Percentiles rank a stretch among this genome's conserved stretches.
Conservation (phyloP, 768 basidiomycete species). For the Terana coerulea region DNA sequence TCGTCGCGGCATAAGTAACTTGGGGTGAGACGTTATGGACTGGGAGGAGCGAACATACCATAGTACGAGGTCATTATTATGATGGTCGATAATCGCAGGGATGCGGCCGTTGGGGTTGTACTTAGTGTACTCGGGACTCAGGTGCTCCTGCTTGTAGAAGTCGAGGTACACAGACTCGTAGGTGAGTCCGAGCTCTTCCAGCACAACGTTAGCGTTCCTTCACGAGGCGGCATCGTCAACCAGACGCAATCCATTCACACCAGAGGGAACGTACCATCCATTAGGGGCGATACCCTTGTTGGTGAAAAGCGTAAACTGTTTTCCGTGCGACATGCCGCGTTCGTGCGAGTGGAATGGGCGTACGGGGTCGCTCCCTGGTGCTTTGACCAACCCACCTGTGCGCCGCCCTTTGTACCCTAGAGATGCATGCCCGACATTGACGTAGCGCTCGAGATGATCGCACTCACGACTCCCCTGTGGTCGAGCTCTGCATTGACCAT, state of each 20-base stretch:
- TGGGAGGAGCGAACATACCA: conserved; percentile 16
- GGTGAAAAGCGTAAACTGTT: conserved; percentile 24
- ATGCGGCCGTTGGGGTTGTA: conserved; percentile 34
- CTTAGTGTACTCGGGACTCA: conserved; percentile 19
- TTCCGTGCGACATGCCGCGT: conserved; percentile 23
- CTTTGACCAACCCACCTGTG: no score
- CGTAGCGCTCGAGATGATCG: no score
- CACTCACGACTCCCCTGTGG: no score
- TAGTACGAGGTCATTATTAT: conserved; percentile 28
- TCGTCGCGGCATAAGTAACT: not conserved
- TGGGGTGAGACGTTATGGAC: not conserved
- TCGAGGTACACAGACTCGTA: conserved; percentile 25
- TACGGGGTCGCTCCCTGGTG: no score
- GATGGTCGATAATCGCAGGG: conserved; percentile 32
- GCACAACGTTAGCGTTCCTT: conserved; percentile 23
- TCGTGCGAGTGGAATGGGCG: no score
- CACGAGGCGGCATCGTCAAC: no score
- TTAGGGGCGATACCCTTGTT: conserved; percentile 18
- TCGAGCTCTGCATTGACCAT: no score
- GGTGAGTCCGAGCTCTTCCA: conserved; percentile 24
- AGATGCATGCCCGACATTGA: no score
- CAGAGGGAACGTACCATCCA: conserved; percentile 20
- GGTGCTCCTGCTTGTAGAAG: conserved; percentile 22
- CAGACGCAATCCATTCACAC: no score
- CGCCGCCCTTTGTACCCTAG: no score